Base-by-base conservation (phyloP, 345 rosid genomes). In the Sisymbrium altissimum region DNA sequence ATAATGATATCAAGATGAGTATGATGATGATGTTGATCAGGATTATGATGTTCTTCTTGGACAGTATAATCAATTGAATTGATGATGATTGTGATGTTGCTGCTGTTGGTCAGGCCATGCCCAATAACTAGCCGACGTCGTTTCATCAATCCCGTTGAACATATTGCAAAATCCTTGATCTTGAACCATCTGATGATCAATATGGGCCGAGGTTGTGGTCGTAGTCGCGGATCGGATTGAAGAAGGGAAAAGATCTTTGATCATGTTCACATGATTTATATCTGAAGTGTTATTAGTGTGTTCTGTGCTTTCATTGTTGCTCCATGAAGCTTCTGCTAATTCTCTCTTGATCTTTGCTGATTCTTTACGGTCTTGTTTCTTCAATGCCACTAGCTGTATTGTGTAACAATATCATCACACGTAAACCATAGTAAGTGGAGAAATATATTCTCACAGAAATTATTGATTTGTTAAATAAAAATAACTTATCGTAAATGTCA, bases 101-200 rank as follows among this genome's bases (percentile, higher is more conserved):
- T 85, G 85, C 30, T 88, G 93, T 43, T 79, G 82, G 27, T 88
- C 94, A 46, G 85, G 71, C 94, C 97, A 90, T 61, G 87, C 59
- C 97, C 97, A 90, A 29, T 84, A 84, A 9, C 86, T 83, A 33
- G 69, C 73, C 30, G 81, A 77, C 58, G 88, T 89, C 46, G 86
- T 87, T 74, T 90, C 94, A 56, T 88, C 94, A 1, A 87, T 87
- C 10, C 86, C 85, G 81, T 80, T 87, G 76, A 88, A 88, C 84
- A 90, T 82, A 81, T 79, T 85, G 78, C 94, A 81, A 80, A 86
- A 83, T 69, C 70, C 80, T 63, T 81, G 89, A 38, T 85, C 90
- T 64, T 88, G 91, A 68, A 78, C 82, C 79, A 86, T 64, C 35
- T 80, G 87, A 58, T 86, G 71, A 62, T 78, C 81, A 77, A 81